These are phyloP conservation scores for Vitis riparia DNA, from an alignment of 164 flowering plant species.

Conservation along the genomic window DNA sequence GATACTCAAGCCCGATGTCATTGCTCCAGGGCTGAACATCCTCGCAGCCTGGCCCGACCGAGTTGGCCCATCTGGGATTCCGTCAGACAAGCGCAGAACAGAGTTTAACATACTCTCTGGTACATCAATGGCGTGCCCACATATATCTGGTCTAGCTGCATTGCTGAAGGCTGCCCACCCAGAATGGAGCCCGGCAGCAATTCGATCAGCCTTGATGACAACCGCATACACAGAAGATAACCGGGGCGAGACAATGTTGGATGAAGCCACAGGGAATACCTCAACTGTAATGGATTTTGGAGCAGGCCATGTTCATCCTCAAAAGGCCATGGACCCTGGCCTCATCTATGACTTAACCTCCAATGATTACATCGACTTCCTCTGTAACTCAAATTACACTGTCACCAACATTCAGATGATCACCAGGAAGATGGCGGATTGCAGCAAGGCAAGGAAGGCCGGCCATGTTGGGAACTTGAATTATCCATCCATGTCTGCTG, in stretches of 20 bases:
- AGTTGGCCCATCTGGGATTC: conserved; percentile 73
- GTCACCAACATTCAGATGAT: conserved; percentile 47
- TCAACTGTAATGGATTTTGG: conserved; percentile 80
- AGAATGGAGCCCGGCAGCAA: conserved; percentile 89
- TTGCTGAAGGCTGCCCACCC: conserved; percentile 90
- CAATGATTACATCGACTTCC: conserved; percentile 71
- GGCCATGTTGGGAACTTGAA: conserved; percentile 86
- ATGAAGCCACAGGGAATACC: conserved; percentile 72
- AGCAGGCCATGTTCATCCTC: conserved; percentile 88
- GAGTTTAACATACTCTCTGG: conserved; percentile 92
- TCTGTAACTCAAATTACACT: conserved; percentile 83
- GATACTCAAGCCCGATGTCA: conserved; percentile 84
- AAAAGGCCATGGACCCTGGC: conserved; percentile 89
- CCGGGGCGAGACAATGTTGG: conserved; percentile 58
- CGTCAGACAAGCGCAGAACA: conserved; percentile 56
- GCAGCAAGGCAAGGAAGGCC: conserved; percentile 52
- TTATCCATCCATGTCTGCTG: conserved; percentile 76
- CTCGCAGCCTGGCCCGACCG: conserved; percentile 94
- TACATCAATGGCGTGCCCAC: conserved; percentile 98
- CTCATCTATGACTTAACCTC: conserved; percentile 62
- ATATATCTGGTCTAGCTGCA: conserved; percentile 91
- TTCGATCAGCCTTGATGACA: conserved; percentile 88
- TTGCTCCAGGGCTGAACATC: conserved; percentile 94
- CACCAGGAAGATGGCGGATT: conserved; percentile 60
- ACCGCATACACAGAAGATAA: conserved; percentile 78